Evolutionary conservation across 1,139 yeast genomes (phyloP).

Genomic region (Yamadazyma oceani): DNA sequence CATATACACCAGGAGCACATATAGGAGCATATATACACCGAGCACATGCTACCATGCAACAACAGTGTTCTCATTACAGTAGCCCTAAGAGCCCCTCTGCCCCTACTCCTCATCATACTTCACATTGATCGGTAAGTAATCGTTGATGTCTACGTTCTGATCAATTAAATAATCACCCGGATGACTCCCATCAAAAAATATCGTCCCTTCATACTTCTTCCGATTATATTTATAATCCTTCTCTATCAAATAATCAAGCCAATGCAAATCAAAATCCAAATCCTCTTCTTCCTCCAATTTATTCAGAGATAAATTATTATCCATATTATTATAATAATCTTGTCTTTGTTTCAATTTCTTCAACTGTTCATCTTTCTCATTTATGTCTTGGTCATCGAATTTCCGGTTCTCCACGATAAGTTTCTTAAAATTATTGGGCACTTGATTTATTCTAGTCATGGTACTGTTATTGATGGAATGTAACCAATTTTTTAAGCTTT

Average conservation of each 20-base stretch:
- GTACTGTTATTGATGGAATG: slow-evolving; percentile 28
- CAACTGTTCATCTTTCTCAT: slow-evolving; percentile 28
- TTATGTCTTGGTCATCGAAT: slow-evolving; percentile 27
- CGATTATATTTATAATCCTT: slow-evolving; percentile 47
- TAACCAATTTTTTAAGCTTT: slow-evolving; percentile 40
- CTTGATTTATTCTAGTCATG: slow-evolving; percentile 28
- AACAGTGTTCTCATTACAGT: too few relatives aligned
- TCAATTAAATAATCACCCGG: slow-evolving; percentile 16
- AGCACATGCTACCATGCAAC: too few relatives aligned
- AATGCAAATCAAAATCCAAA: slow-evolving; percentile 31
- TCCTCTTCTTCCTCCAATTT: slow-evolving; percentile 30
- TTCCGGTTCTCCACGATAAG: slow-evolving; percentile 42
- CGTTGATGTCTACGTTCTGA: slow-evolving; percentile 10
- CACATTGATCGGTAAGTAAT: slow-evolving; percentile 14
- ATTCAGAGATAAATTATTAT: neutral
- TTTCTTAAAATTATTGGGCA: slow-evolving; percentile 32
- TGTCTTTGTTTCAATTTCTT: slow-evolving; percentile 31
- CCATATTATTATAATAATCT: slow-evolving; percentile 38
- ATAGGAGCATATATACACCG: too few relatives aligned
- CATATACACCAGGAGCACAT: too few relatives aligned
- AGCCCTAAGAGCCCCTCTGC: too few relatives aligned
- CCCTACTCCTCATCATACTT: slow-evolving; percentile 4
- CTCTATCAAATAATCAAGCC: slow-evolving; percentile 46
- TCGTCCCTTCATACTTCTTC: slow-evolving; percentile 37
- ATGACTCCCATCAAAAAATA: slow-evolving; percentile 16